These are phyloP conservation scores for Nemophila menziesii DNA, from an alignment of 257 asterid genomes.

Conservation along the genomic window DNA sequence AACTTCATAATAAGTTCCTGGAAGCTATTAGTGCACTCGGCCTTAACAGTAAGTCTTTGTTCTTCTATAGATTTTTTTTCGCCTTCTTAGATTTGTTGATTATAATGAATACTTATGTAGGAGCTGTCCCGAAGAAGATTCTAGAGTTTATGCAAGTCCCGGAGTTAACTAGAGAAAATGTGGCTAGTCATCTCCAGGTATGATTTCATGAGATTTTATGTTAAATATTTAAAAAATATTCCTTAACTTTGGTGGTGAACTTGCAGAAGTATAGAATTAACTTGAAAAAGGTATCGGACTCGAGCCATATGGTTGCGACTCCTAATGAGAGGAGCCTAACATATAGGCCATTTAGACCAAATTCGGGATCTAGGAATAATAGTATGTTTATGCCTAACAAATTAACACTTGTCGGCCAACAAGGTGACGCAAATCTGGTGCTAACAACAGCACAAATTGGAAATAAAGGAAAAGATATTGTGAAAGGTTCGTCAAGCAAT, in stretches of 20 bases:
- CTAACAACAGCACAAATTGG: neutral
- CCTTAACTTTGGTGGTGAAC: neutral
- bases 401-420: neutral
- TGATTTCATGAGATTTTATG: neutral
- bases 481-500: neutral
- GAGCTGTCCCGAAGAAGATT: constrained; percentile 1
- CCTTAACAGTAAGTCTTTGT: constrained; percentile 29
- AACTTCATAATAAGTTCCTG: constrained; percentile 49
- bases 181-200: constrained; percentile 4
- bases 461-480: neutral
- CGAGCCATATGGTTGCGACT: neutral
- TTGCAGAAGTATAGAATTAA: constrained; percentile 6
- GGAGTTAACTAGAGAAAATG: neutral
- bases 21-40: constrained; percentile 45
- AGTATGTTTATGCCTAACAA: neutral
- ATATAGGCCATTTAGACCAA: neutral
- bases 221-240: too few relatives aligned
- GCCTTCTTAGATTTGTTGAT: too few relatives aligned
- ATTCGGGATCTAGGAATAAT: neutral
- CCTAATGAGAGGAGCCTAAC: constrained; percentile 4
- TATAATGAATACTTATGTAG: neutral
- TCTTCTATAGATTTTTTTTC: neutral
- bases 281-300: neutral
- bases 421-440: neutral
- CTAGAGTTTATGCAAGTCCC: constrained; percentile 3